Evolutionary conservation across 768 basidiomycete species (phyloP).

Genomic region (Mycena albidolilacea): DNA sequence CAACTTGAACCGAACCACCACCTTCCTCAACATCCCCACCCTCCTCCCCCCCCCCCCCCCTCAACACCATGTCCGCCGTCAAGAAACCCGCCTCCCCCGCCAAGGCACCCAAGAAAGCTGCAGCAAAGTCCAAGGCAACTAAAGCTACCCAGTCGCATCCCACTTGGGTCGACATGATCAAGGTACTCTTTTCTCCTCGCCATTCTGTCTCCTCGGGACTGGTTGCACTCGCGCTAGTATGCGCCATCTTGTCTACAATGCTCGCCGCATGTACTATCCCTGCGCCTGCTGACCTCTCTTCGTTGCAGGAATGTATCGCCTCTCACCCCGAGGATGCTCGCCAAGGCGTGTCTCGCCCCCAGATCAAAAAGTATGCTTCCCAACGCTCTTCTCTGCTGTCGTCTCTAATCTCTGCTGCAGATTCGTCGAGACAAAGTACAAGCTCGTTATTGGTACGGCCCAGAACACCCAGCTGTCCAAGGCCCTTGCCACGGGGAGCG

Average conservation of each 20-base stretch:
- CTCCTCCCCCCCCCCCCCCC: background rate
- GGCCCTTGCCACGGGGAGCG: conserved; percentile 86
- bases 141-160: conserved; percentile 69
- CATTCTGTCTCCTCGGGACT: background rate
- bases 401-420: conserved; percentile 55
- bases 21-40: background rate
- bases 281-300: conserved; percentile 31
- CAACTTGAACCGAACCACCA: background rate
- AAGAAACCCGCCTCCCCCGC: background rate
- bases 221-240: background rate
- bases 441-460: conserved; percentile 82
- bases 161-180: conserved; percentile 84
- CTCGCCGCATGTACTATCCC: conserved; percentile 18
- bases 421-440: conserved; percentile 88
- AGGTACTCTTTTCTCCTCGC: conserved; percentile 58
- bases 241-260: background rate
- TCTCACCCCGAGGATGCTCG: conserved; percentile 83
- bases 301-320: conserved; percentile 84
- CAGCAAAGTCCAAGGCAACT: conserved; percentile 59
- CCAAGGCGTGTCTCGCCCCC: conserved; percentile 87
- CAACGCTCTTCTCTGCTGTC: background rate
- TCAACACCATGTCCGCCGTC: conserved; percentile 19
- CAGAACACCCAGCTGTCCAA: conserved; percentile 85
- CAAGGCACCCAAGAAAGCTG: conserved; percentile 45
- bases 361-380: conserved; percentile 88